Percentiles rank a stretch among this genome's conserved stretches.
Conservation (phyloP, 2,329 filamentous ascomycete genomes). For the Amesomyces nigricolor region DNA sequence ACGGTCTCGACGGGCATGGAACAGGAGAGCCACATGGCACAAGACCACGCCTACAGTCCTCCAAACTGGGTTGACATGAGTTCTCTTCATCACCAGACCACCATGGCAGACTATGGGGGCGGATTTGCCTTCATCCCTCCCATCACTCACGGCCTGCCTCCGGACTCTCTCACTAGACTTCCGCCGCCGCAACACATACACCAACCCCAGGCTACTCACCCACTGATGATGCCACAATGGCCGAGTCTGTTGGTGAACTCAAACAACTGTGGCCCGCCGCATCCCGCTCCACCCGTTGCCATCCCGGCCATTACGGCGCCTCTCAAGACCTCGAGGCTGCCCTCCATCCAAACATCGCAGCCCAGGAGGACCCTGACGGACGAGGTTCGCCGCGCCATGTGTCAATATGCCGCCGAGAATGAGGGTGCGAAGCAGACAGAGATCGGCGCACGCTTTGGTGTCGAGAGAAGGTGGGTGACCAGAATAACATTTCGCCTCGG, state of each 20-base stretch:
- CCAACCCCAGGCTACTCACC: conserved; percentile 39
- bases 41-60: conserved; percentile 39
- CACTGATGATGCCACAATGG: conserved; percentile 69
- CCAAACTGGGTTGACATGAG: conserved; percentile 53
- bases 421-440: conserved; percentile 91
- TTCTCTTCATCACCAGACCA: conserved; percentile 63
- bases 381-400: conserved; percentile 87
- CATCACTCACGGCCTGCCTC: conserved; percentile 42
- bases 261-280: conserved; percentile 43
- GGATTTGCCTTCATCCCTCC: conserved; percentile 54
- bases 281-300: conserved; percentile 51
- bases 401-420: conserved; percentile 84
- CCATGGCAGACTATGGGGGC: conserved; percentile 62
- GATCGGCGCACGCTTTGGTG: conserved; percentile 91
- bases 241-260: conserved; percentile 77
- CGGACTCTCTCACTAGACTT: conserved; percentile 42
- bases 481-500: background rate
- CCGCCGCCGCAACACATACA: conserved; percentile 55
- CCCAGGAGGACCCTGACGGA: conserved; percentile 86
- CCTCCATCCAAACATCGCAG: conserved; percentile 51
- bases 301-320: conserved; percentile 54
- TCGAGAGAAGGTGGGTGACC: conserved; percentile 80
- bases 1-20: conserved; percentile 42
- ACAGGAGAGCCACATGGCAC: conserved; percentile 41
- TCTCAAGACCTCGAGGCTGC: conserved; percentile 42